Evolutionary conservation across 495 filamentous ascomycete genomes (phyloP), one percentile per base, ranked within the genome.

Genomic region (Trichoderma erinaceum): DNA sequence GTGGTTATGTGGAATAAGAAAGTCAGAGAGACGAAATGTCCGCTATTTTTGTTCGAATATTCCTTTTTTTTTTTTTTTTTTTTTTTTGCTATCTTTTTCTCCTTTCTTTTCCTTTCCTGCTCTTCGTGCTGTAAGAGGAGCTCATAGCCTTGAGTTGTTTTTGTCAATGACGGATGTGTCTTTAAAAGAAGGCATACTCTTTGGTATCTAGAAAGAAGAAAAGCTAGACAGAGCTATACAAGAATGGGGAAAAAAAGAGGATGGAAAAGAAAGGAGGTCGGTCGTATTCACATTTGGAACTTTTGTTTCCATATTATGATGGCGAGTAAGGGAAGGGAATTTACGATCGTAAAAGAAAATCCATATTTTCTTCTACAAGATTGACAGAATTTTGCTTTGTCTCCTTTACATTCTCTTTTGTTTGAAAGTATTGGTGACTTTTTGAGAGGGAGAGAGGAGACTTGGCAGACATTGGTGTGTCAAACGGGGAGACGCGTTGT

Each of bases 1-100:
- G 23, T 61, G 12, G 50, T 32, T 61, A 25, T 61, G 15, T 13
- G 56, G 56, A 61, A 61, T 68, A 61, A 64, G 52, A 50, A 63
- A 66, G 66, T 48, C 35, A 41, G 41, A 38, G 2, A 58, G 25
- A 21, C 56, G 35, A 38, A 23, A 15, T 58, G 25, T 41, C 43
- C 46, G 32, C 46, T 25, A n/a, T 16, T 21, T 32, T 48, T 48
- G 44, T 38, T 38, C 5, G 35, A 38, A 18, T n/a, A 16, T 48
- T 3, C 44, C 13, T 48, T 48, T 44, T 16, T 25, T 46, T 46
- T 46, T 43, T 67, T 56, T 67, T 35, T n/a, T n/a, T n/a, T n/a
- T n/a, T 16, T 65, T 46, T 44, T 50, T 18, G 38, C 48, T 18
- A 21, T 23, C 3, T 41, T 7, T 66, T 44, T 21, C 2, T 18